Base-by-base conservation (phyloP, 345 rosid genomes). In the Barbarea vulgaris region DNA sequence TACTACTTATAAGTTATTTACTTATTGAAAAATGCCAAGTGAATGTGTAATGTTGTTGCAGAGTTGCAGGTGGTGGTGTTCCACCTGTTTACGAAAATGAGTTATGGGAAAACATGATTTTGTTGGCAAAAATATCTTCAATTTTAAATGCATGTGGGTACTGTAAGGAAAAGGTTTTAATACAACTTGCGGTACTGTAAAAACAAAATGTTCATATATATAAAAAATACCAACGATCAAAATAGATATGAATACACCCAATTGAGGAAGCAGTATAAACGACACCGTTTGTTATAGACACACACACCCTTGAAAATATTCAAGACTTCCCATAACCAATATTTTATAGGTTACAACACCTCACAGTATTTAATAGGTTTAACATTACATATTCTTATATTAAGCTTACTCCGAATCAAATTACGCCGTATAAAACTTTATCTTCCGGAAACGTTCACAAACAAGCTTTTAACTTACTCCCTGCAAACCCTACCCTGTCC, bases 41-140 rank as follows among this genome's bases (percentile, higher is more conserved):
- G 56, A 41, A 12, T 75, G 28, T 61, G 39, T 48, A 46, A 46
- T 44, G 56, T 25, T 76, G 75, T 50, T 61, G 75, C 78, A 75
- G 79, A 56, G 58, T 75, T 67, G 68, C 74, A 68, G 62, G 74
- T 39, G 61, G 79, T 76, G 80, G 80, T 69, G 80, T 54, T 63
- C 80, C 80, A 76, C 80, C 13, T 27, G 8, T 22, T 30, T 19
- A 59, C 6, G 44, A 46, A 28, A 30, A 24, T 44, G 71, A 60
- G 15, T 27, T 1, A 59, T 13, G 9, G 31, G 10, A 37, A 67
- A 18, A 25, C 69, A 44, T 59, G 62, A 52, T 76, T 60, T 68
- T 76, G 48, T 48, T 68, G 74, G 55, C 47, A 11, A 57, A 67
- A 50, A 51, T 10, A 74, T 74, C 69, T 60, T 52, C 14, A 51